A percentile compares a stretch with the other conserved stretches of the same genome.
These are phyloP conservation scores for Cephaloascus albidus DNA, from an alignment of 805 yeast species.

Conservation along the genomic window DNA sequence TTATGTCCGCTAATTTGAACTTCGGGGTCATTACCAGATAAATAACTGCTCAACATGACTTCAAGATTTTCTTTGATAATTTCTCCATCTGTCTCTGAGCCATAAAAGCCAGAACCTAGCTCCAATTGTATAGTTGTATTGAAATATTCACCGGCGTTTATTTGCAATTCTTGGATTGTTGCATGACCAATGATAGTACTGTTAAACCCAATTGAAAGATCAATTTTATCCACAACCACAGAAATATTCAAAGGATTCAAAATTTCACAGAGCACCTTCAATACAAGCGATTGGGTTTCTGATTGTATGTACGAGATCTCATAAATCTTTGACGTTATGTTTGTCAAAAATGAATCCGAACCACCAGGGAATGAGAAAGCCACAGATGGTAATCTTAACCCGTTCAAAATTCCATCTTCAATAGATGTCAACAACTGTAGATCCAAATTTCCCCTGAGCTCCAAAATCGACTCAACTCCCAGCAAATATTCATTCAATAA, in stretches of 20 bases:
- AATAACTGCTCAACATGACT: constrained; percentile 22
- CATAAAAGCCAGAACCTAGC: constrained; percentile 6
- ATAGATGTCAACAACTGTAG: constrained; percentile 12
- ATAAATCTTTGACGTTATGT: constrained; percentile 3
- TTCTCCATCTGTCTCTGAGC: constrained; percentile 5
- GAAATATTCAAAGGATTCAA: constrained; percentile 21
- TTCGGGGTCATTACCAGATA: constrained; percentile 26
- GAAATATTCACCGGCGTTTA: constrained; percentile 9
- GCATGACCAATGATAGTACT: constrained; percentile 22
- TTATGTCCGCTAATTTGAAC: constrained; percentile 17
- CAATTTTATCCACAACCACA: constrained; percentile 12
- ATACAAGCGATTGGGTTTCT: constrained; percentile 8
- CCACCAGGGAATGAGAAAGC: neutral
- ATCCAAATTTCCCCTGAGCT: constrained; percentile 6
- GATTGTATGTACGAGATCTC: constrained; percentile 18
- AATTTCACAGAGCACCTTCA: constrained; percentile 20
- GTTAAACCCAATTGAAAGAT: constrained; percentile 18
- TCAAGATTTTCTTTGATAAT: constrained; percentile 15
- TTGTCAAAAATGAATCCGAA: neutral
- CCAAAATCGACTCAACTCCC: constrained; percentile 4
- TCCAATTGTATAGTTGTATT: constrained; percentile 11
- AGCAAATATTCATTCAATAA: constrained; percentile 3
- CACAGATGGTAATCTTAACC: constrained; percentile 1
- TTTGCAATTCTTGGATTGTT: constrained; percentile 10
- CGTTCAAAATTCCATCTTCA: constrained; percentile 7